phyloP scores from a whole-genome alignment of 2,329 filamentous ascomycete genomes.

The Colletotrichum somersetense region DNA sequence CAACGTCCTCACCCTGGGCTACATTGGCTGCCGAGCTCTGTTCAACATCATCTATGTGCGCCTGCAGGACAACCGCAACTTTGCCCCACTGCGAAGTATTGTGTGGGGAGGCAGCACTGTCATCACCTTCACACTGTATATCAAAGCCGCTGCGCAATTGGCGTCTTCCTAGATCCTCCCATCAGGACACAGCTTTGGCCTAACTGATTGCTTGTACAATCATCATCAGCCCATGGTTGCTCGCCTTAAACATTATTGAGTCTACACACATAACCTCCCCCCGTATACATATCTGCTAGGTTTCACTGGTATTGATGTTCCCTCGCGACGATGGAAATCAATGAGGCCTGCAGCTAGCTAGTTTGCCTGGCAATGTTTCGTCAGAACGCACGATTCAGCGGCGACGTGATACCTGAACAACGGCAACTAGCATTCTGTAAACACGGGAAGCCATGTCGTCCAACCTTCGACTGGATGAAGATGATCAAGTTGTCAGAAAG shows the following conservation, averaged over 20 bases:
- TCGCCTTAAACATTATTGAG: not conserved
- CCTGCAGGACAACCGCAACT: conserved; percentile 56
- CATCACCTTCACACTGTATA: conserved; percentile 53
- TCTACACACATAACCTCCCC: too few species aligned
- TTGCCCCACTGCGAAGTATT: conserved; percentile 54
- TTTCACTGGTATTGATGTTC: not conserved
- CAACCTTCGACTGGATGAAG: not conserved
- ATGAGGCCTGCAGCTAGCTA: not conserved
- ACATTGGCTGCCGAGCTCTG: conserved; percentile 54
- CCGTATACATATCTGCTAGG: too few species aligned
- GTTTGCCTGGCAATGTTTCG: not conserved
- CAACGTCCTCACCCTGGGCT: conserved; percentile 56
- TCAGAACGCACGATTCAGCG: conserved; percentile 4
- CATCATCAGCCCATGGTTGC: not conserved
- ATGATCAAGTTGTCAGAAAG: not conserved
- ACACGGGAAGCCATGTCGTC: not conserved
- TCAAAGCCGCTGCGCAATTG: conserved; percentile 55
- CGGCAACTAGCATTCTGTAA: conserved; percentile 15
- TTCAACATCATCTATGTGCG: conserved; percentile 60
- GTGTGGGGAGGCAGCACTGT: conserved; percentile 54
- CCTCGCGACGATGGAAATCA: not conserved
- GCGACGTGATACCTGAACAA: conserved; percentile 11
- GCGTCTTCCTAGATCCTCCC: conserved; percentile 20
- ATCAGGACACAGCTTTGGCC: not conserved
- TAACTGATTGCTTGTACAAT: not conserved